phyloP scores from a whole-genome alignment of 1,139 yeast species.

The Suhomyces kunorum region DNA sequence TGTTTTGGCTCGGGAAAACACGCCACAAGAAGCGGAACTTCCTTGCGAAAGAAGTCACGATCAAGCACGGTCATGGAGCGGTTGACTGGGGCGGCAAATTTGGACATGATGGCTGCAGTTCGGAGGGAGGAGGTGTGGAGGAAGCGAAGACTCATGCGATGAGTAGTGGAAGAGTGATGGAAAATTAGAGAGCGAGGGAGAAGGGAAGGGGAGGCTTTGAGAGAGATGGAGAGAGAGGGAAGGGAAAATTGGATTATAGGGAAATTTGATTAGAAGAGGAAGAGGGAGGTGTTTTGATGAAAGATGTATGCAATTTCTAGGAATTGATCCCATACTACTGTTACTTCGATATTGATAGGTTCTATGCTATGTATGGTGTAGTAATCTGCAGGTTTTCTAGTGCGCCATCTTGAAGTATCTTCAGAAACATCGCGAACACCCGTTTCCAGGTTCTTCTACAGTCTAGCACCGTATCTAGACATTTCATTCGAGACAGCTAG shows the following conservation, averaged over 20 bases:
- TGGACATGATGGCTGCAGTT: slow-evolving; percentile 22
- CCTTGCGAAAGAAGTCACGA: slow-evolving; percentile 57
- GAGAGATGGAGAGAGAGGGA: not conserved
- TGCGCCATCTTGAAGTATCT: too few species aligned
- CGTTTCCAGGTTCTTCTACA: too few species aligned
- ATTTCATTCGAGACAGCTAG: too few species aligned
- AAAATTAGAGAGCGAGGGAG: not conserved
- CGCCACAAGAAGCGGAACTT: slow-evolving; percentile 64
- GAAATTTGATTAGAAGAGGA: not conserved
- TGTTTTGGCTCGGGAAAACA: slow-evolving; percentile 65
- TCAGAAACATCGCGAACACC: too few species aligned
- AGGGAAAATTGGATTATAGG: not conserved
- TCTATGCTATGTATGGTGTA: too few species aligned
- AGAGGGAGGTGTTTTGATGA: too few species aligned
- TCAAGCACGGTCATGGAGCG: slow-evolving; percentile 67
- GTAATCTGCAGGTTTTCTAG: too few species aligned
- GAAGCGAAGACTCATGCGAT: slow-evolving; percentile 6
- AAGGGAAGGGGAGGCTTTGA: not conserved
- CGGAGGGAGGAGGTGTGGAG: slow-evolving; percentile 9
- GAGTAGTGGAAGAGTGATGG: slow-evolving; percentile 1
- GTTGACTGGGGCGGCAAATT: slow-evolving; percentile 65
- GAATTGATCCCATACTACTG: too few species aligned
- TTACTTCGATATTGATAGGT: too few species aligned
- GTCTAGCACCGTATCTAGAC: too few species aligned
- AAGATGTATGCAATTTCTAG: too few species aligned